Evolutionary conservation across 768 basidiomycete genomes (phyloP).

Genomic region (Rhodosporidiobolus odoratus): DNA sequence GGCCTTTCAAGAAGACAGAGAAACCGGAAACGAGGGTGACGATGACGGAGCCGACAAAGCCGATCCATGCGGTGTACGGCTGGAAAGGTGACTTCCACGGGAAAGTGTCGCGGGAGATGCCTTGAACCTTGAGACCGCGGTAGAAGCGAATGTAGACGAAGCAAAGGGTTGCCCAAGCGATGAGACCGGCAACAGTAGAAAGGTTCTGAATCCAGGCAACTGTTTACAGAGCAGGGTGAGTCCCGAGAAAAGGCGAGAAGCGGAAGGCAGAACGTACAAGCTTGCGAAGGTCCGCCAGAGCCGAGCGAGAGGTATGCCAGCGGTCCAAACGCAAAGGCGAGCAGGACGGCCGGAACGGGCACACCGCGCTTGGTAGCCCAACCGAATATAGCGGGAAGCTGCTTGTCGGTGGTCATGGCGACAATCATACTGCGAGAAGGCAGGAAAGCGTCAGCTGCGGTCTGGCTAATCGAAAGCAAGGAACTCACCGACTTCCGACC

Average conservation of each 20-base stretch:
- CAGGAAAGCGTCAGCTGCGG: constrained; percentile 34
- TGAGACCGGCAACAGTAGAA: constrained; percentile 23
- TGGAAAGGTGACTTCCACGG: constrained; percentile 47
- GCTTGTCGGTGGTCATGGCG: constrained; percentile 48
- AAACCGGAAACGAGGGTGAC: constrained; percentile 43
- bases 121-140: constrained; percentile 45
- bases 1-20: constrained; percentile 47
- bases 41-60: constrained; percentile 44
- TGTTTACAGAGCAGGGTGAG: not conserved
- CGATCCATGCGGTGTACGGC: constrained; percentile 46
- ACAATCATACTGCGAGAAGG: constrained; percentile 44
- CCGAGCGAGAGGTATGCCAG: constrained; percentile 41
- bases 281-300: constrained; percentile 55
- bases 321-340: constrained; percentile 42
- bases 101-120: constrained; percentile 43
- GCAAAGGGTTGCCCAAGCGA: constrained; percentile 30
- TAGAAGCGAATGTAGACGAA: constrained; percentile 34
- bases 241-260: not conserved
- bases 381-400: constrained; percentile 53
- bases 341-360: constrained; percentile 50
- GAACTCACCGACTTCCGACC: constrained; percentile 4
- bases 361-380: constrained; percentile 55
- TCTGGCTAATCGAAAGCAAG: not conserved
- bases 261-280: constrained; percentile 50
- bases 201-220: constrained; percentile 11